A percentile compares a stretch with the other conserved stretches of the same genome.
Conservation (phyloP, 495 filamentous ascomycete genomes). For the Aspergillus taichungensis region DNA sequence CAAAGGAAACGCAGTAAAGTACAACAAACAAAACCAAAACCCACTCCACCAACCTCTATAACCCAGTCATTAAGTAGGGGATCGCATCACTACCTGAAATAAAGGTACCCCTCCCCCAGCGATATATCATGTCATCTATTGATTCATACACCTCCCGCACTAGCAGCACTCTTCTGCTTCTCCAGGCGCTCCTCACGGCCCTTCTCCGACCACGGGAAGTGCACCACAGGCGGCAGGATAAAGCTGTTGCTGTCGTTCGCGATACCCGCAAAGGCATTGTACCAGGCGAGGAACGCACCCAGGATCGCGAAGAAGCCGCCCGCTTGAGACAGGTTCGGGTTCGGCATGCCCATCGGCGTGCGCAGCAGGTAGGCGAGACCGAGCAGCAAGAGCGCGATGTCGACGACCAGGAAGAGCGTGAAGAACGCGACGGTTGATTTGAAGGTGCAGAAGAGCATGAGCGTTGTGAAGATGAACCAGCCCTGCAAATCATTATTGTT, state of each 20-base stretch:
- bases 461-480: slow-evolving; percentile 88
- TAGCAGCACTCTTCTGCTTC: not conserved
- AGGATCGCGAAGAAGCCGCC: slow-evolving; percentile 76
- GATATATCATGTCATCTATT: no score
- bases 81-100: no score
- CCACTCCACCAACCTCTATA: no score
- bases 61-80: no score
- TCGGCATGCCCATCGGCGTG: slow-evolving; percentile 27
- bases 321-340: slow-evolving; percentile 49
- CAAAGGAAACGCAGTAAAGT: no score
- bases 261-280: slow-evolving; percentile 83
- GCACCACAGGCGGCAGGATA: slow-evolving; percentile 78
- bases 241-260: slow-evolving; percentile 73
- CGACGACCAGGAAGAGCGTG: slow-evolving; percentile 77
- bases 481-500: slow-evolving; percentile 28
- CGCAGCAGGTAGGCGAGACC: slow-evolving; percentile 53
- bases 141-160: not conserved
- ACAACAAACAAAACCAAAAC: no score
- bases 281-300: slow-evolving; percentile 83
- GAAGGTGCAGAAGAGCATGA: slow-evolving; percentile 73
- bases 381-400: slow-evolving; percentile 75
- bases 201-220: slow-evolving; percentile 91
- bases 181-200: slow-evolving; percentile 42
- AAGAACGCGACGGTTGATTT: slow-evolving; percentile 90
- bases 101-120: no score